These are phyloP conservation scores for Colletotrichum melonis DNA, from an alignment of 2,329 filamentous ascomycete genomes.

Conservation along the genomic window DNA sequence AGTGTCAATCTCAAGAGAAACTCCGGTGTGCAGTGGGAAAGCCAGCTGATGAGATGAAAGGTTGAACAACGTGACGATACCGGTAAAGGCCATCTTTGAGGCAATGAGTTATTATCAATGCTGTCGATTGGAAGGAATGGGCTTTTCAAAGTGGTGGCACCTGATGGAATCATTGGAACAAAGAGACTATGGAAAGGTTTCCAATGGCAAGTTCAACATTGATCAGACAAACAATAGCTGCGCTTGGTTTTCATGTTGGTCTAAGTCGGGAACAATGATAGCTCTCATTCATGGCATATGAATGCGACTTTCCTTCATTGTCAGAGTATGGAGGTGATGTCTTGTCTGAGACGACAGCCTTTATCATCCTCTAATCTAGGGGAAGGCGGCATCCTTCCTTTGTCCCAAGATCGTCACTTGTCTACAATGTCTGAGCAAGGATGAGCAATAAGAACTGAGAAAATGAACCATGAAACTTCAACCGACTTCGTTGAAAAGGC, in stretches of 20 bases:
- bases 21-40: background rate
- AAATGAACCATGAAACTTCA: background rate
- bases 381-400: background rate
- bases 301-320: background rate
- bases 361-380: background rate
- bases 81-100: background rate
- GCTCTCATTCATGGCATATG: background rate
- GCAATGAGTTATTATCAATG: background rate
- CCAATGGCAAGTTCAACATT: background rate
- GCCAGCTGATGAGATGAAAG: background rate
- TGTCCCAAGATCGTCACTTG: background rate
- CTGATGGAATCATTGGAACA: background rate
- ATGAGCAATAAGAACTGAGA: background rate
- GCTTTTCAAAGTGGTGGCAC: background rate
- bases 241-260: background rate
- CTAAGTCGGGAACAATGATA: slow-evolving; percentile 6
- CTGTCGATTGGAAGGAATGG: background rate
- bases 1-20: background rate
- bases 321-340: background rate
- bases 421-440: background rate
- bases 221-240: background rate
- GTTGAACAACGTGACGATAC: background rate
- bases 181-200: background rate
- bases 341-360: background rate
- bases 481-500: background rate